phyloP scores from a whole-genome alignment of 2,329 filamentous ascomycete species.

The Stachybotrys chartarum region DNA sequence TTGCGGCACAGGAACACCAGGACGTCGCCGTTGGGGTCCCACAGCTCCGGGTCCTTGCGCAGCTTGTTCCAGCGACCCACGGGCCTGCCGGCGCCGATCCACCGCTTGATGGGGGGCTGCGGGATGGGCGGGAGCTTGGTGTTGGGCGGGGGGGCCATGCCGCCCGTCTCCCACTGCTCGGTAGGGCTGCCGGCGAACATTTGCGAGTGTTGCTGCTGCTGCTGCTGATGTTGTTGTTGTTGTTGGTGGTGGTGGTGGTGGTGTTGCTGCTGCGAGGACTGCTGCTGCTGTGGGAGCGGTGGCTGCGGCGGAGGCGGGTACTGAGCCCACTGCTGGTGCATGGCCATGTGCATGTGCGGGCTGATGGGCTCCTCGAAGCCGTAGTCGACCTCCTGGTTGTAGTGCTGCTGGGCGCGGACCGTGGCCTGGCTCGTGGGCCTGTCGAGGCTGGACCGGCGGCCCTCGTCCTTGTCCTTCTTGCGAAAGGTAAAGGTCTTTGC shows the following conservation, averaged over 20 bases:
- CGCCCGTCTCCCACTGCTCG: slow-evolving; percentile 10
- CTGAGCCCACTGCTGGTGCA: background rate
- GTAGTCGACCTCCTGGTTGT: slow-evolving; percentile 6
- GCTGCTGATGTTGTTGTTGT: background rate
- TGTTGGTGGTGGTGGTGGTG: background rate
- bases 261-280: background rate
- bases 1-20: slow-evolving; percentile 47
- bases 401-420: slow-evolving; percentile 9
- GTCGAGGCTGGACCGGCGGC: slow-evolving; percentile 4
- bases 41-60: slow-evolving; percentile 52
- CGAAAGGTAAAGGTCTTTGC: slow-evolving; percentile 47
- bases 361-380: slow-evolving; percentile 7
- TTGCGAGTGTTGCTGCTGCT: slow-evolving; percentile 7
- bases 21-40: slow-evolving; percentile 55
- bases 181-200: slow-evolving; percentile 6
- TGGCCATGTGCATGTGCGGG: slow-evolving; percentile 1
- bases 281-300: background rate
- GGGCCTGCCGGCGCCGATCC: slow-evolving; percentile 42
- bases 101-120: slow-evolving; percentile 40
- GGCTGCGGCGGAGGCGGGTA: background rate
- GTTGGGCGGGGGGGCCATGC: slow-evolving; percentile 31
- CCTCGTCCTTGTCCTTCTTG: slow-evolving; percentile 35
- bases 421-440: slow-evolving; percentile 14
- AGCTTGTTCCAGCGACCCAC: slow-evolving; percentile 50
- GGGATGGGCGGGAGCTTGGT: slow-evolving; percentile 36